Evolutionary conservation across 1,284 basidiomycete genomes (phyloP).

Genomic region (Ustilago sp.): DNA sequence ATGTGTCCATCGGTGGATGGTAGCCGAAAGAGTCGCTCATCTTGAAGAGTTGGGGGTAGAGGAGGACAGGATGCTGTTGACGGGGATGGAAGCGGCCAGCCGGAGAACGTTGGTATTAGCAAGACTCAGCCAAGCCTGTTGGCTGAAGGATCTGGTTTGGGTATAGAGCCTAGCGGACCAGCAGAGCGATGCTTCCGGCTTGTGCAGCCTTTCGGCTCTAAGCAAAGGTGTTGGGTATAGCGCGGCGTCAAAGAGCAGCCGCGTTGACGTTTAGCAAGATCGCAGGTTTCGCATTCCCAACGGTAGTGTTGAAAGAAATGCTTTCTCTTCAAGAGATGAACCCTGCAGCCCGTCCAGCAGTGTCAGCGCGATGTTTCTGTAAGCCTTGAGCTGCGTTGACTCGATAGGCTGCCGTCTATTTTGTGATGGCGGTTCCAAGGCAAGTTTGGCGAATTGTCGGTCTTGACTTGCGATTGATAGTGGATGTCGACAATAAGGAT

Average conservation of each 20-base stretch:
- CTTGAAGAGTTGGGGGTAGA: background rate
- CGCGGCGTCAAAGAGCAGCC: background rate
- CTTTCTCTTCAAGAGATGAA: background rate
- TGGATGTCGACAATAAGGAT: too few species aligned
- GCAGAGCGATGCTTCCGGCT: too few species aligned
- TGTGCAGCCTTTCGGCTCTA: too few species aligned
- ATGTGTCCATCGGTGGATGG: slow-evolving; percentile 10
- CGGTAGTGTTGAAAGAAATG: background rate
- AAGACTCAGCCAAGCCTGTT: background rate
- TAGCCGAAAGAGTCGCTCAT: slow-evolving; percentile 22
- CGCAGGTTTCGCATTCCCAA: background rate
- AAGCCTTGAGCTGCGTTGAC: background rate
- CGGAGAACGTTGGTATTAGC: too few species aligned
- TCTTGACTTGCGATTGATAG: too few species aligned
- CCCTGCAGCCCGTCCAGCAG: background rate
- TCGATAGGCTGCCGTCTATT: too few species aligned
- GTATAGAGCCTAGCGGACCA: too few species aligned
- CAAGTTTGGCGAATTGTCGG: too few species aligned
- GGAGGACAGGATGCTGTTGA: background rate
- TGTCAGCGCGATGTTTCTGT: background rate
- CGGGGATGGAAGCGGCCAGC: background rate
- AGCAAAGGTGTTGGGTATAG: background rate
- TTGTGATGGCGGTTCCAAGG: too few species aligned
- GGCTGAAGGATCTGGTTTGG: background rate
- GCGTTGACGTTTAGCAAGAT: background rate